Percentiles rank a stretch among this genome's conserved stretches.
Conservation (phyloP, 2,329 filamentous ascomycete genomes). For the Thermoascus crustaceus region DNA sequence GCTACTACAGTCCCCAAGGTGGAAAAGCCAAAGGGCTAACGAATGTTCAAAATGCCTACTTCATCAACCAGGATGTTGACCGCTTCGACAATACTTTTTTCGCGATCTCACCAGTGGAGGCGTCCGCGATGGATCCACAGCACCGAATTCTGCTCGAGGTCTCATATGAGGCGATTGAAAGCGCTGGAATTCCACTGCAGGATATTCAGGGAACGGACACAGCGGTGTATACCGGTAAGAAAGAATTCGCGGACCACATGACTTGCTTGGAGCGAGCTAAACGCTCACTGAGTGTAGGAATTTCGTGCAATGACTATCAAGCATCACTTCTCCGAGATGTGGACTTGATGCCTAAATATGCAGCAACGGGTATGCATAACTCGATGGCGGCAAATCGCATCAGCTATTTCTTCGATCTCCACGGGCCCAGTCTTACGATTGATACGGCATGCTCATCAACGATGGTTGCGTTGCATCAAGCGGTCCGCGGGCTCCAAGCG, state of each 20-base stretch:
- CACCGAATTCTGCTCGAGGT: slow-evolving; percentile 12
- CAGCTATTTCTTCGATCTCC: slow-evolving; percentile 22
- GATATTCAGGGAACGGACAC: slow-evolving; percentile 15
- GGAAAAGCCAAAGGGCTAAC: background rate
- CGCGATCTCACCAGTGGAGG: slow-evolving; percentile 10
- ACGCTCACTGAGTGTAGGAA: slow-evolving; percentile 5
- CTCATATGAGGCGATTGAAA: slow-evolving; percentile 32
- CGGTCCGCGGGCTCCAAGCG: slow-evolving; percentile 18
- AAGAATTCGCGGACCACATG: no score
- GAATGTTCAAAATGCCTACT: slow-evolving; percentile 3
- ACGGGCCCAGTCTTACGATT: slow-evolving; percentile 19
- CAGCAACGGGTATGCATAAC: slow-evolving; percentile 11
- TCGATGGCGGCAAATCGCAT: slow-evolving; percentile 18
- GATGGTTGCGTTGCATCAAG: slow-evolving; percentile 19
- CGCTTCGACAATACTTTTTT: slow-evolving; percentile 12
- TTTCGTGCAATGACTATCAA: slow-evolving; percentile 12
- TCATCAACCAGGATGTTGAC: slow-evolving; percentile 3
- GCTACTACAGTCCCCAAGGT: background rate
- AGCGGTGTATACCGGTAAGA: slow-evolving; percentile 6
- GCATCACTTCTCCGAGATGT: slow-evolving; percentile 14
- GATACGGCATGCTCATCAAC: slow-evolving; percentile 21
- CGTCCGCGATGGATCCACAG: slow-evolving; percentile 11
- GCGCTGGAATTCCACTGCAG: slow-evolving; percentile 23
- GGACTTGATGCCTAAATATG: slow-evolving; percentile 2
- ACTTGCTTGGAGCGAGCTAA: background rate